Evolutionary conservation across 495 filamentous ascomycete species (phyloP).

Genomic region (Acidiella bohemica): DNA sequence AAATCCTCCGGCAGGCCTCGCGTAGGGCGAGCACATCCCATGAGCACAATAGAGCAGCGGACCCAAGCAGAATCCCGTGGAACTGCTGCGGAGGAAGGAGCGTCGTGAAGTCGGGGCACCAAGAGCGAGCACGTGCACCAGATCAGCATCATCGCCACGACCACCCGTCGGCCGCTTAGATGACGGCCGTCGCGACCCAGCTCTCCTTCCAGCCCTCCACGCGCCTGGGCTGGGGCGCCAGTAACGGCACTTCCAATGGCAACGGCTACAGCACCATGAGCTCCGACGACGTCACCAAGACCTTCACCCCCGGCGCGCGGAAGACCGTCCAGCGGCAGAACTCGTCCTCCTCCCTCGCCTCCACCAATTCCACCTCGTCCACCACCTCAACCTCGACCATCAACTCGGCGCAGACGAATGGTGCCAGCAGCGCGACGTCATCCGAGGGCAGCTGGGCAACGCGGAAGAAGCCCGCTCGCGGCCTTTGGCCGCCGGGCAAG

Average conservation of each 20-base stretch:
- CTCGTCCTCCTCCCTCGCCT: conserved; percentile 63
- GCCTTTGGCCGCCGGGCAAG: conserved; percentile 60
- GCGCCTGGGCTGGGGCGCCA: conserved; percentile 57
- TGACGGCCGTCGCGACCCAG: conserved; percentile 95
- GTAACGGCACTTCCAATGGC: too few species aligned
- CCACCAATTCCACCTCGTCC: conserved; percentile 21
- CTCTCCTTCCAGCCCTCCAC: conserved; percentile 70
- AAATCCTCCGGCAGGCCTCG: too few species aligned
- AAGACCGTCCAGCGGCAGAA: conserved; percentile 74
- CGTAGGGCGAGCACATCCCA: too few species aligned
- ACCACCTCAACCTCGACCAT: conserved; percentile 32
- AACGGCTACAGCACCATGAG: conserved; percentile 65
- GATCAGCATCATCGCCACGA: background rate
- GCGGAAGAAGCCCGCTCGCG: conserved; percentile 52
- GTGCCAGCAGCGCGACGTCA: conserved; percentile 25
- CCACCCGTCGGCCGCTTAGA: conserved; percentile 27
- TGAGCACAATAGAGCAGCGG: background rate
- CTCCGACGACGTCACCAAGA: conserved; percentile 72
- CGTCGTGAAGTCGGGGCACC: too few species aligned
- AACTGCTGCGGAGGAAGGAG: too few species aligned
- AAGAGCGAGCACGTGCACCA: background rate
- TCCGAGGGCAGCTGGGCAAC: conserved; percentile 39
- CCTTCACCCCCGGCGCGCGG: conserved; percentile 58
- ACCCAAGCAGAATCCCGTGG: too few species aligned
- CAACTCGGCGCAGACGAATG: conserved; percentile 34